Evolutionary conservation across 306 rosid species (phyloP).

Genomic region (Carpinus viminea): DNA sequence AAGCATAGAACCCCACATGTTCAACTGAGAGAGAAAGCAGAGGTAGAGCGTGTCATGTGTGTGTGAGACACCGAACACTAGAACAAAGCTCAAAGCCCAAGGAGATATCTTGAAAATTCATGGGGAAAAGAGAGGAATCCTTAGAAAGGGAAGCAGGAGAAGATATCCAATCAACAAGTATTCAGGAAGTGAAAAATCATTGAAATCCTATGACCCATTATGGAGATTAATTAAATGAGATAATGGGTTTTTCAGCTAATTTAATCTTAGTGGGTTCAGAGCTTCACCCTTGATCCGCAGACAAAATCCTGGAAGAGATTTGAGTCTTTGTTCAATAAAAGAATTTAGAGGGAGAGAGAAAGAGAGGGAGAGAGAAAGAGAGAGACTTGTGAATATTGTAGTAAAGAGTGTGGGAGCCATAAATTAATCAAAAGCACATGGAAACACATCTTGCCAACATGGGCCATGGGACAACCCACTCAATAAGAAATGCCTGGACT

Average conservation of each 20-base stretch:
- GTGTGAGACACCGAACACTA: slow-evolving; percentile 34
- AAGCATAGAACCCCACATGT: slow-evolving; percentile 74
- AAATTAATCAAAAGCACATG: slow-evolving; percentile 68
- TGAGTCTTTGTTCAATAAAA: slow-evolving; percentile 28
- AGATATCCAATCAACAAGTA: slow-evolving; percentile 46
- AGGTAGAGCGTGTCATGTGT: slow-evolving; percentile 17
- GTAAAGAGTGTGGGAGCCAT: slow-evolving; percentile 47
- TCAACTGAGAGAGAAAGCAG: slow-evolving; percentile 34
- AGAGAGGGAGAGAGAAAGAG: background rate
- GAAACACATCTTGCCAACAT: slow-evolving; percentile 60
- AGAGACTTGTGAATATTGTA: slow-evolving; percentile 23
- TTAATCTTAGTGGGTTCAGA: slow-evolving; percentile 31
- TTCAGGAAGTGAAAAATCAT: slow-evolving; percentile 18
- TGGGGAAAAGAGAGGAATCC: slow-evolving; percentile 54
- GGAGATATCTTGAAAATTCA: slow-evolving; percentile 52
- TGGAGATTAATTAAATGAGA: slow-evolving; percentile 23
- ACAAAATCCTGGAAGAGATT: slow-evolving; percentile 51
- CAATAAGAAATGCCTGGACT: slow-evolving; percentile 25
- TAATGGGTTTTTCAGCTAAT: slow-evolving; percentile 27
- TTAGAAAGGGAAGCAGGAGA: slow-evolving; percentile 40
- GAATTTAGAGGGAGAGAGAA: slow-evolving; percentile 6
- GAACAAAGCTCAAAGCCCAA: slow-evolving; percentile 80
- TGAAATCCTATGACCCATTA: slow-evolving; percentile 21
- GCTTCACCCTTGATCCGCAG: slow-evolving; percentile 49
- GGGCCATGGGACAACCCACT: slow-evolving; percentile 28